Evolutionary conservation across 495 filamentous ascomycete genomes (phyloP).

Genomic region (Podospora sp.): DNA sequence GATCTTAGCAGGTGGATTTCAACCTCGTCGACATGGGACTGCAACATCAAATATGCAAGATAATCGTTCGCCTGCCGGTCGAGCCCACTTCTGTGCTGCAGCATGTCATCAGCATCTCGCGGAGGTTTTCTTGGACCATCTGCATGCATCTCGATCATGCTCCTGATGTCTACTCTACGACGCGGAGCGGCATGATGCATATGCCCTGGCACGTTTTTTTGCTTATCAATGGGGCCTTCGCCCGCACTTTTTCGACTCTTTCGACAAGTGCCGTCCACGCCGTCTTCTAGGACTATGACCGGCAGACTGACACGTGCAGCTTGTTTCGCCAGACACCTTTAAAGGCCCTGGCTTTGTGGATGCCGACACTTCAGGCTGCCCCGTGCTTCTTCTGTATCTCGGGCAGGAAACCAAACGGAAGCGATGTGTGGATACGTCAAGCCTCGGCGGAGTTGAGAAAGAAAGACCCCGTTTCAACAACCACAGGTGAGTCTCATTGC

Average conservation of each 20-base stretch:
- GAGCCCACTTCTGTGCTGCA: neutral
- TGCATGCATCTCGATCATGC: conserved; percentile 19
- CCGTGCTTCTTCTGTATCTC: neutral
- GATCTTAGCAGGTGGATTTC: neutral
- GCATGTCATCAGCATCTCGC: conserved; percentile 17
- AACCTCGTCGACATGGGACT: neutral
- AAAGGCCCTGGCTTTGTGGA: neutral
- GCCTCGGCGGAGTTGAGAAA: neutral
- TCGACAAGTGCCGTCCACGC: conserved; percentile 1
- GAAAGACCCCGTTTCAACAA: neutral
- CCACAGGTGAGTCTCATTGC: neutral
- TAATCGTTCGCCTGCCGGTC: neutral
- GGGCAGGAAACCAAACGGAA: neutral
- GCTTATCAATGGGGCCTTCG: neutral
- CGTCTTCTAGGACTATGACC: neutral
- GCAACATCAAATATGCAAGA: conserved; percentile 17
- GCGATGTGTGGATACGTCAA: neutral
- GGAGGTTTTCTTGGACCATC: conserved; percentile 8
- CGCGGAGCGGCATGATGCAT: conserved; percentile 16
- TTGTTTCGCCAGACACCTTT: neutral
- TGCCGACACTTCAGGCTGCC: neutral
- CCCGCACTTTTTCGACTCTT: neutral
- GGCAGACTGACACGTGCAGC: neutral
- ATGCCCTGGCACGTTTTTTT: neutral
- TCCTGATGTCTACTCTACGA: neutral